Percentiles rank a stretch among this genome's conserved stretches.
phyloP scores from a whole-genome alignment of 257 asterid genomes.

The Nemophila menziesii region DNA sequence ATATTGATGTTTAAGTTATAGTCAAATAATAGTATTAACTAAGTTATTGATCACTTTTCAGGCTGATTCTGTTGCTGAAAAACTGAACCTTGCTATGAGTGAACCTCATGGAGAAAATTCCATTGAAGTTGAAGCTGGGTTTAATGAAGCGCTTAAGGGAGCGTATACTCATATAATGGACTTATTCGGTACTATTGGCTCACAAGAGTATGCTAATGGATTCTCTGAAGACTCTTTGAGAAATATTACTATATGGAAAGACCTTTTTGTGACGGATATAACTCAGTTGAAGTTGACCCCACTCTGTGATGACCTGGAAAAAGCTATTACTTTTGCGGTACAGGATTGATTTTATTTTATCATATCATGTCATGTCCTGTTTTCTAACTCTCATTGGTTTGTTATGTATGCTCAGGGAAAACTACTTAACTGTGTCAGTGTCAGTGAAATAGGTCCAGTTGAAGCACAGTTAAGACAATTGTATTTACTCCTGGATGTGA shows the following conservation, averaged over 20 bases:
- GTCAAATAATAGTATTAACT: conserved; percentile 1
- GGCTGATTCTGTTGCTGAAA: conserved; percentile 40
- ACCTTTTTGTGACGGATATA: conserved; percentile 38
- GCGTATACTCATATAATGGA: conserved; percentile 26
- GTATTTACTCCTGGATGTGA: conserved; percentile 31
- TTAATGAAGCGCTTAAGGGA: conserved; percentile 30
- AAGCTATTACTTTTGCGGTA: conserved; percentile 46
- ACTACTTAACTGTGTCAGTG: conserved; percentile 35
- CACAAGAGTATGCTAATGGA: conserved; percentile 25
- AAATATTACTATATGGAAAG: conserved; percentile 49
- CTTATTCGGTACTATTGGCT: conserved; percentile 27
- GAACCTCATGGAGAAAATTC: conserved; percentile 14
- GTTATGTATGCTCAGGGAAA: conserved; percentile 52
- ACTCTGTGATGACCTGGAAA: conserved; percentile 35
- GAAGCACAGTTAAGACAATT: conserved; percentile 31
- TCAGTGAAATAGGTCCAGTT: conserved; percentile 23
- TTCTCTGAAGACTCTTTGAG: conserved; percentile 23
- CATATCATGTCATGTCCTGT: conserved; percentile 2
- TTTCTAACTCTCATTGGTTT: conserved; percentile 6
- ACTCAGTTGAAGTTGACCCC: conserved; percentile 42
- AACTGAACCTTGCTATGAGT: conserved; percentile 21
- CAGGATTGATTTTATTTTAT: no score
- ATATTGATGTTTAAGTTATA: conserved; percentile 9
- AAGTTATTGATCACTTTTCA: conserved; percentile 24
- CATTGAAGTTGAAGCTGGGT: conserved; percentile 25